Evolutionary conservation across 108 stramenopile genomes (phyloP).

Genomic region (Nitzschia inconspicua): DNA sequence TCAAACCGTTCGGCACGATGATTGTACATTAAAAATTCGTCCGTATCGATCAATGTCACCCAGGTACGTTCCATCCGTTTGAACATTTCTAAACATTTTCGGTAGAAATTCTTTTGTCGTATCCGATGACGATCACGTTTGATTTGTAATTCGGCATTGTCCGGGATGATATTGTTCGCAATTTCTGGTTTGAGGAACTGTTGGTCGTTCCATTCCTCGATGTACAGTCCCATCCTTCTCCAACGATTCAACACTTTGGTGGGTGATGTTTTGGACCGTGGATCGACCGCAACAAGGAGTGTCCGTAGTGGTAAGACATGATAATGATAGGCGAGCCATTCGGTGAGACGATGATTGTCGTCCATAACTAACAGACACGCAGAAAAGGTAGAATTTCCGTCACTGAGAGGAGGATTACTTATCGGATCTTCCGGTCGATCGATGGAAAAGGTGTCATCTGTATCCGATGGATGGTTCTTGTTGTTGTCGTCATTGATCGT

Average conservation of each 20-base stretch:
- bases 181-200: slow-evolving; percentile 20
- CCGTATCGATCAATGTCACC: slow-evolving; percentile 42
- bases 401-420: slow-evolving; percentile 18
- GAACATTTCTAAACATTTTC: slow-evolving; percentile 19
- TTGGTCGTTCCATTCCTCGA: slow-evolving; percentile 26
- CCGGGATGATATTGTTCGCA: slow-evolving; percentile 10
- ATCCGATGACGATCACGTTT: slow-evolving; percentile 44
- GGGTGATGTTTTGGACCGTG: slow-evolving; percentile 35
- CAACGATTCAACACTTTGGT: slow-evolving; percentile 34
- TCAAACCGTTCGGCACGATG: slow-evolving; percentile 26
- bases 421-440: slow-evolving; percentile 24
- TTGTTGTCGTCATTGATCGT: too few relatives aligned
- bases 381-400: slow-evolving; percentile 21
- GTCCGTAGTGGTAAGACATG: slow-evolving; percentile 50
- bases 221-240: slow-evolving; percentile 14
- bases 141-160: slow-evolving; percentile 23
- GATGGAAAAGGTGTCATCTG: too few relatives aligned
- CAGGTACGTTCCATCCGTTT: slow-evolving; percentile 37
- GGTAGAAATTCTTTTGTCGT: slow-evolving; percentile 48
- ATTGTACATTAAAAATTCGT: slow-evolving; percentile 50
- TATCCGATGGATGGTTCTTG: too few relatives aligned
- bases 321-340: slow-evolving; percentile 71
- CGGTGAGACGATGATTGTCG: slow-evolving; percentile 34
- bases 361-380: slow-evolving; percentile 35
- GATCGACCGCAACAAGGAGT: slow-evolving; percentile 64